Percentiles rank a stretch among this genome's conserved stretches.
Conservation (phyloP, 2,329 filamentous ascomycete species). For the Penicillium sp. region DNA sequence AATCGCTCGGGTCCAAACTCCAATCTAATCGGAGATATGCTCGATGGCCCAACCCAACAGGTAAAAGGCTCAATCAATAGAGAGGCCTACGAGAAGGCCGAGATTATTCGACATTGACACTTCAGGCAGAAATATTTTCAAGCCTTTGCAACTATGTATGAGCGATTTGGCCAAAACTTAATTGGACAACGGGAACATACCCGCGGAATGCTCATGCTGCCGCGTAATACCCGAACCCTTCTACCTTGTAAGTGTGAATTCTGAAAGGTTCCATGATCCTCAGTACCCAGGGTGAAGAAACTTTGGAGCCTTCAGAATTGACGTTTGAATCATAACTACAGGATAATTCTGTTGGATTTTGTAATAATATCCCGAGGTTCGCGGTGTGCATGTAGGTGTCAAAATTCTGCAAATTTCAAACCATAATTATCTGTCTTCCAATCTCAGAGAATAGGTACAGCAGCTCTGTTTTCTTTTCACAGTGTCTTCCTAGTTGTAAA, state of each 20-base stretch:
- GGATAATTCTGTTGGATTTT: background rate
- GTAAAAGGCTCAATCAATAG: background rate
- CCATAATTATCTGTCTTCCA: background rate
- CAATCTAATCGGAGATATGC: background rate
- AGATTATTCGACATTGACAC: background rate
- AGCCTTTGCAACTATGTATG: background rate
- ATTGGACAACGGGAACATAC: background rate
- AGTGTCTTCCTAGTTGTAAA: background rate
- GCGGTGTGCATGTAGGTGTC: background rate
- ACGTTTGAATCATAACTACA: background rate
- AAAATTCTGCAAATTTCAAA: background rate
- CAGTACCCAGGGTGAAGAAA: background rate
- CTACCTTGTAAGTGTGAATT: background rate
- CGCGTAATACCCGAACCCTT: background rate
- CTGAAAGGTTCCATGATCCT: background rate
- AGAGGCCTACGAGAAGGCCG: background rate
- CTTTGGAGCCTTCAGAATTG: background rate
- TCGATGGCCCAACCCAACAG: background rate
- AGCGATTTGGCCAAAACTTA: background rate
- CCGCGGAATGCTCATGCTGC: background rate
- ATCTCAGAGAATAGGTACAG: background rate
- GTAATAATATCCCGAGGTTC: background rate
- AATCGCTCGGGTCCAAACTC: background rate
- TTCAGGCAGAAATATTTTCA: background rate
- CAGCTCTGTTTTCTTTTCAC: background rate